Percentiles rank a stretch among this genome's conserved stretches.
Evolutionary conservation across 2,329 filamentous ascomycete genomes (phyloP).

Genomic region (Fusarium goolgardi): DNA sequence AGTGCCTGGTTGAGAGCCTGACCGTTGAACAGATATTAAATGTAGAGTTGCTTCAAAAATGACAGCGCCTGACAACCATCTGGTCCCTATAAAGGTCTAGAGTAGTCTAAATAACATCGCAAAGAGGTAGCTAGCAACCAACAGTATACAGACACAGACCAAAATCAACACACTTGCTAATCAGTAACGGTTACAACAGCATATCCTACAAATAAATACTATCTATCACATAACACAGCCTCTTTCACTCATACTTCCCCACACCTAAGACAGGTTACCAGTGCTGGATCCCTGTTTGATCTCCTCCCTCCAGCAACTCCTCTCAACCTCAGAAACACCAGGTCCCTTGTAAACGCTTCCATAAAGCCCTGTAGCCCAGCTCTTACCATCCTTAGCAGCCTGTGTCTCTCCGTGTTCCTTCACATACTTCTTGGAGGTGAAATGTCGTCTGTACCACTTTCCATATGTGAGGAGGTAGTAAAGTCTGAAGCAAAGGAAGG

Average conservation of each 20-base stretch:
- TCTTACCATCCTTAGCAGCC: conserved; percentile 57
- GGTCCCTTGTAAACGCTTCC: conserved; percentile 70
- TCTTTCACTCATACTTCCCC: neutral
- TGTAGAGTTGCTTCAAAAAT: neutral
- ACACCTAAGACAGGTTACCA: conserved; percentile 47
- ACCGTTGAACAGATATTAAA: neutral
- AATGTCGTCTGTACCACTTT: conserved; percentile 65
- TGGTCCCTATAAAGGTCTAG: neutral
- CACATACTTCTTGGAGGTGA: conserved; percentile 41
- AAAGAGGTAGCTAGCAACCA: neutral
- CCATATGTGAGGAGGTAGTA: conserved; percentile 72
- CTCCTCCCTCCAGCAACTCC: conserved; percentile 62
- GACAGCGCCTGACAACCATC: neutral
- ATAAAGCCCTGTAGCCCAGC: conserved; percentile 68
- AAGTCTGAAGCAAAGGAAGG: conserved; percentile 68
- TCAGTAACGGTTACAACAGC: neutral
- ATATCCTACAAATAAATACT: neutral
- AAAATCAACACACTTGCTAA: neutral
- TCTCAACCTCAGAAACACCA: conserved; percentile 64
- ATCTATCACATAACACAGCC: neutral
- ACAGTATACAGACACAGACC: neutral
- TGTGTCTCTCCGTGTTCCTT: conserved; percentile 49
- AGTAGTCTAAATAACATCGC: neutral
- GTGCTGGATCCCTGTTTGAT: conserved; percentile 52
- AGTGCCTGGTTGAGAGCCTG: accelerated